A percentile compares a stretch with the other conserved stretches of the same genome.
Conservation (phyloP, 805 yeast genomes). For the Candida quercuum region DNA sequence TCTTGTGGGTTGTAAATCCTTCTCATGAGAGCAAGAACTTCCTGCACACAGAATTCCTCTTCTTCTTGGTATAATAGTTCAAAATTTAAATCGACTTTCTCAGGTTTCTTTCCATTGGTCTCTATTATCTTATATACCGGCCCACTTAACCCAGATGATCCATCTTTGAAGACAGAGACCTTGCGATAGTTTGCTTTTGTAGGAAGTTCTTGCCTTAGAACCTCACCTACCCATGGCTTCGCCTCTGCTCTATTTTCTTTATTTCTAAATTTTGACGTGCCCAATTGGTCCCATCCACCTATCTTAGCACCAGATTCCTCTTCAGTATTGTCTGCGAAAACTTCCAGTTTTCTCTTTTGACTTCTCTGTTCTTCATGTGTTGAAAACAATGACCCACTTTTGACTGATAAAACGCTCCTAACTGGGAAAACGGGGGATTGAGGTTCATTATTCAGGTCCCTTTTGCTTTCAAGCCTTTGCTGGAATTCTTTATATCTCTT, state of each 20-base stretch:
- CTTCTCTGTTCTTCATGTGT: slow-evolving; percentile 8
- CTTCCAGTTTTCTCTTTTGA: slow-evolving; percentile 15
- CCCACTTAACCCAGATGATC: slow-evolving; percentile 24
- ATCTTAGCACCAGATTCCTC: slow-evolving; percentile 9
- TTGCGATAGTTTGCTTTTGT: slow-evolving; percentile 17
- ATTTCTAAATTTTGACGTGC: slow-evolving; percentile 40
- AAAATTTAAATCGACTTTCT: slow-evolving; percentile 54
- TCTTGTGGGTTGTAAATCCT: slow-evolving; percentile 8
- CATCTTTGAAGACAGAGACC: slow-evolving; percentile 36
- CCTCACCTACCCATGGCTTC: slow-evolving; percentile 61
- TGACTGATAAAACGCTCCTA: slow-evolving; percentile 32
- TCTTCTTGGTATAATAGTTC: slow-evolving; percentile 42
- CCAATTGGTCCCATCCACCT: slow-evolving; percentile 44
- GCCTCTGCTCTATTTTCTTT: slow-evolving; percentile 62
- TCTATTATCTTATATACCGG: slow-evolving; percentile 46
- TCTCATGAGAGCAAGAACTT: slow-evolving; percentile 47
- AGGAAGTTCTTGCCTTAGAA: slow-evolving; percentile 34
- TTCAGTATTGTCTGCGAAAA: slow-evolving; percentile 15
- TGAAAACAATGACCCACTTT: slow-evolving; percentile 27
- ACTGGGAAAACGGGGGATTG: slow-evolving; percentile 30
- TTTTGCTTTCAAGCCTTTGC: slow-evolving; percentile 28
- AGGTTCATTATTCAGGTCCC: slow-evolving; percentile 24
- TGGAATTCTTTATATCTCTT: slow-evolving; percentile 40
- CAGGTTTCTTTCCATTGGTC: slow-evolving; percentile 54
- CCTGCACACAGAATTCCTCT: slow-evolving; percentile 59